These are phyloP conservation scores for Ceriops tagal DNA, from an alignment of 345 rosid genomes.

Conservation along the genomic window DNA sequence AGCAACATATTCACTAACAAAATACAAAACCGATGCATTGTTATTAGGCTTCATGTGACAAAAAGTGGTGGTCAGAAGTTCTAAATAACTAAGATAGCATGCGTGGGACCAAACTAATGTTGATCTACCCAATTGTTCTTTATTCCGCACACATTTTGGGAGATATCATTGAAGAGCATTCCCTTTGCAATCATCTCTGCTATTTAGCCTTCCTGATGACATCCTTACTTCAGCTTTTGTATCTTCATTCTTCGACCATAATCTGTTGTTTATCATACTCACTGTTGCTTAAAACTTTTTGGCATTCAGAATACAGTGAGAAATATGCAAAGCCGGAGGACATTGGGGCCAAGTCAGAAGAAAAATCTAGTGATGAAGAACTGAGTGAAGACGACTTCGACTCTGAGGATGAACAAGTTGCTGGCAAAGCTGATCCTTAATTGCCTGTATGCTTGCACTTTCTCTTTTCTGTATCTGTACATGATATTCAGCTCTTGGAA, in stretches of 20 bases:
- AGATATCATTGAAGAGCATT: not conserved
- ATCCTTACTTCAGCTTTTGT: not conserved
- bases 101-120: no score
- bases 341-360: constrained; percentile 43
- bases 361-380: constrained; percentile 83
- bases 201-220: not conserved
- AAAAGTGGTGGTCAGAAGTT: not conserved
- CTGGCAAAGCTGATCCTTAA: constrained; percentile 79
- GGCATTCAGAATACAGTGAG: constrained; percentile 63
- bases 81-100: not conserved
- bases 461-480: constrained; percentile 37
- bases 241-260: not conserved
- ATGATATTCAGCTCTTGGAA: constrained; percentile 40
- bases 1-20: not conserved
- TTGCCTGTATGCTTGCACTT: constrained; percentile 7
- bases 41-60: not conserved
- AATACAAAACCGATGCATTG: not conserved
- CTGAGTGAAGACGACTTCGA: constrained; percentile 73
- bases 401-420: constrained; percentile 67
- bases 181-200: no score
- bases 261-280: not conserved
- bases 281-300: constrained; percentile 6
- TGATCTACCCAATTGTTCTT: not conserved
- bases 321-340: constrained; percentile 89
- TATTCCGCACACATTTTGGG: no score